Base-by-base conservation (phyloP, 1,284 basidiomycete species). In the Neolentinus lepideus region DNA sequence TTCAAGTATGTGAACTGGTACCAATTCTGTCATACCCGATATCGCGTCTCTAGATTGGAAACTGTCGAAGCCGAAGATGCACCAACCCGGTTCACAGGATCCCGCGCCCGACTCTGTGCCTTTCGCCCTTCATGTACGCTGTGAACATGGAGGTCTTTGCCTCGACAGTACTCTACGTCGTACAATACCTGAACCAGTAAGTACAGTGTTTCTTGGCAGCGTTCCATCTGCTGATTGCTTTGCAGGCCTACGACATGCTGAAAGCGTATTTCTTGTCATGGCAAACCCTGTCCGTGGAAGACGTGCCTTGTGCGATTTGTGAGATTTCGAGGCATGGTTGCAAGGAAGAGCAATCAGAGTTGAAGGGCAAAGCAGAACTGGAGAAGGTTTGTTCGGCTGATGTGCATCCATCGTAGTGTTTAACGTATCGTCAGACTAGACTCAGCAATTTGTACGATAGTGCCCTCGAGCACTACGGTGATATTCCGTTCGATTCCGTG, bases 61-160 rank as follows among this genome's bases (percentile, higher is more conserved):
- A 64, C 68, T 81, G 54, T 64, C 69, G 36, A 85, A 79, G 60
- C 90, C 90, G 27, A 87, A 78, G 67, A 89, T 92, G 86, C 90
- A 92, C 63, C 67, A 70, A 25, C 59, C 69, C 14, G 71, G 69
- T 43, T 67, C 75, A 59, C 69, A 67, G 19, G 90, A 92, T 67
- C 84, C 84, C 19, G 68, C 79, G 8, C 90, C 90, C 3, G 83
- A 85, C 64, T 71, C 77, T 27, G 66, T 68, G 6, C 77, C 78
- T 31, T 92, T 76, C 66, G 60, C 66, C 51, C 64, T 66, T 50
- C 78, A 92, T 63, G 84, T 91, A 51, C 65, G 69, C 10, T 92
- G 90, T 66, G 83, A 85, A 61, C 90, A 92, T 61, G 83, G 76
- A 29, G 70, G 68, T 1, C 66, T 90, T 52, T 75, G 78, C 16